Percentiles rank a stretch among this genome's conserved stretches.
These are phyloP conservation scores for Pisolithus microcarpus DNA, from an alignment of 768 basidiomycete genomes.

Conservation along the genomic window DNA sequence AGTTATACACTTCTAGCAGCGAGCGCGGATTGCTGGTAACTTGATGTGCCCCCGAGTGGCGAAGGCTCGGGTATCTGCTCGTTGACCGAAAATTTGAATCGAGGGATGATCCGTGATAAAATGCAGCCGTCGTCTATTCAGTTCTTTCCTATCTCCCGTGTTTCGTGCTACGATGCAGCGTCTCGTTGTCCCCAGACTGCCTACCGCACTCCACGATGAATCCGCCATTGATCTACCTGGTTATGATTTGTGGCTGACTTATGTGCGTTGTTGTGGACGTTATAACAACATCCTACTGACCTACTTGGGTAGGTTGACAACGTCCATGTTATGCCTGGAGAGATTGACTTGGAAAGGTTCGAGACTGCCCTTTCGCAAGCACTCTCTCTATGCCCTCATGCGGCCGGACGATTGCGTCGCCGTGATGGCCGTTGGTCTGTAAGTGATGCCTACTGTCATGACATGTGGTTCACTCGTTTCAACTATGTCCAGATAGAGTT, in stretches of 20 bases:
- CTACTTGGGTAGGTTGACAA: constrained; percentile 1
- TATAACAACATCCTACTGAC: neutral
- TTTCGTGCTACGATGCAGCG: neutral
- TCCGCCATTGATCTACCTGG: neutral
- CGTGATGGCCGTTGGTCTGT: neutral
- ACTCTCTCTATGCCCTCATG: constrained; percentile 6
- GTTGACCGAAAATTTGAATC: too few relatives aligned
- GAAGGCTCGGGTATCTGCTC: too few relatives aligned
- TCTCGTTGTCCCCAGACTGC: neutral
- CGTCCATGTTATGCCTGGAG: constrained; percentile 3
- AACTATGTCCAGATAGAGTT: neutral
- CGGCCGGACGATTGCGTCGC: constrained; percentile 1
- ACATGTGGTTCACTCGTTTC: neutral
- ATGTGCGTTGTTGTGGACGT: neutral
- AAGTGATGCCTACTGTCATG: neutral
- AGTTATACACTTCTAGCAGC: too few relatives aligned
- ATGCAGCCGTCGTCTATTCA: too few relatives aligned
- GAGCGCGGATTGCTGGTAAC: too few relatives aligned
- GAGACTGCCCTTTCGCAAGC: constrained; percentile 3
- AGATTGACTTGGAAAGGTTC: constrained; percentile 1
- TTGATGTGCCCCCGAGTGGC: too few relatives aligned
- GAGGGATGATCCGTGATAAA: too few relatives aligned
- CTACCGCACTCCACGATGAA: neutral
- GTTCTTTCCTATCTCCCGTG: too few relatives aligned
- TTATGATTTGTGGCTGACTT: neutral